Evolutionary conservation across 1,284 basidiomycete species (phyloP).

Genomic region (Meira nashicola): DNA sequence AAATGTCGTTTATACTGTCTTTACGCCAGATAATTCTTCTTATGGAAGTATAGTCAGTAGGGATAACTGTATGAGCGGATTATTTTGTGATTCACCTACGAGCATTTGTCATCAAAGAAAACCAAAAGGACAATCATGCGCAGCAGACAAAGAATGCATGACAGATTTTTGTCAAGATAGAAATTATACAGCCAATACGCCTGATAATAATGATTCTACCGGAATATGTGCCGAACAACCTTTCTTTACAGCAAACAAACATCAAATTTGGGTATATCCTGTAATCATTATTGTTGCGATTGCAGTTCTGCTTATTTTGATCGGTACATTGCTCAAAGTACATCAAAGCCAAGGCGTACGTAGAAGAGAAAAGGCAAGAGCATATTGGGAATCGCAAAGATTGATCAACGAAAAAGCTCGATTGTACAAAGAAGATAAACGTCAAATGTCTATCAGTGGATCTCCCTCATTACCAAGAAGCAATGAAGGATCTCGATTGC

Average conservation of each 20-base stretch:
- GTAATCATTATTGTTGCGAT: neutral
- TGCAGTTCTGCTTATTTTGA: neutral
- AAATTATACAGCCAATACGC: neutral
- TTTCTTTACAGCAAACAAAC: neutral
- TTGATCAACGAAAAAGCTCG: neutral
- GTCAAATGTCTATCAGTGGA: too few relatives aligned
- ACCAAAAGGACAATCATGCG: neutral
- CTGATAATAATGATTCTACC: conserved; percentile 4
- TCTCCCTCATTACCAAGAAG: too few relatives aligned
- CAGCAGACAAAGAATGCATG: conserved; percentile 9
- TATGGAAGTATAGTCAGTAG: conserved; percentile 6
- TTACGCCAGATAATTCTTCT: neutral
- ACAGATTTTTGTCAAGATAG: conserved; percentile 2
- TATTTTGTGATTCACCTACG: conserved; percentile 3
- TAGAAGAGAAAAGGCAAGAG: neutral
- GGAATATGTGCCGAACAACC: neutral
- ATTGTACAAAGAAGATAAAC: neutral
- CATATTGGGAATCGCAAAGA: conserved; percentile 9
- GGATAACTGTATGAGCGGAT: conserved; percentile 5
- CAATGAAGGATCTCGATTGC: too few relatives aligned
- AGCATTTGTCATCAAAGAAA: neutral
- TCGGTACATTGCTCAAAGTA: neutral
- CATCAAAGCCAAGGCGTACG: neutral
- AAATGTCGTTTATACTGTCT: conserved; percentile 6
- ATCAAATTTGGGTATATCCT: neutral